phyloP scores from a whole-genome alignment of 2,329 filamentous ascomycete species.

The Paecilomyces sp. region DNA sequence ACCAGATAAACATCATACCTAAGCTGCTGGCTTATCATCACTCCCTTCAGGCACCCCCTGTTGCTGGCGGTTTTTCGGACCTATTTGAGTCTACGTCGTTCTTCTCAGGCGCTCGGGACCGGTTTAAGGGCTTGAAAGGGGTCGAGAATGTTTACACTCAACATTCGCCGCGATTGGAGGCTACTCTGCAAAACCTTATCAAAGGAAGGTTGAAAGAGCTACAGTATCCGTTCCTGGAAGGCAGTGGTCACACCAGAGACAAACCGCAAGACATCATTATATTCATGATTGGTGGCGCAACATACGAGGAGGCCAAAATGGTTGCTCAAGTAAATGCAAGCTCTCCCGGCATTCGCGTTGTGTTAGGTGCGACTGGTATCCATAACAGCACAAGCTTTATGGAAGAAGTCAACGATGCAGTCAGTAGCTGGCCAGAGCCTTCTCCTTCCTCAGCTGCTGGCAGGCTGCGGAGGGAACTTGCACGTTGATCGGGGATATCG shows the following conservation, averaged over 20 bases:
- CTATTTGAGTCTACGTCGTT: conserved; percentile 89
- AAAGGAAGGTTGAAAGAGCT: conserved; percentile 82
- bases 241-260: conserved; percentile 76
- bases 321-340: conserved; percentile 91
- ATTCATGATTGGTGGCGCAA: conserved; percentile 88
- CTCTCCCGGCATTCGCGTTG: conserved; percentile 78
- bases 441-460: conserved; percentile 53
- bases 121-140: conserved; percentile 91
- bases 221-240: conserved; percentile 90
- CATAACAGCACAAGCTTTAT: conserved; percentile 85
- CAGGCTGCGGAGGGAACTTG: conserved; percentile 55
- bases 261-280: conserved; percentile 96
- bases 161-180: conserved; percentile 81
- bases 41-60: conserved; percentile 71
- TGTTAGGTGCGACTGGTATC: conserved; percentile 79
- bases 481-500: conserved; percentile 31
- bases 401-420: conserved; percentile 85
- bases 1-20: conserved; percentile 70
- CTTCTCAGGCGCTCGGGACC: conserved; percentile 77
- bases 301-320: conserved; percentile 95
- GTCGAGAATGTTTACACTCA: conserved; percentile 99
- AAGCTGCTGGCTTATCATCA: conserved; percentile 80
- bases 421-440: conserved; percentile 75
- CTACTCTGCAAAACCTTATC: conserved; percentile 84
- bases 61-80: conserved; percentile 75